These are phyloP conservation scores for Groenewaldozyma tartarivorans DNA, from an alignment of 805 yeast genomes.

Conservation along the genomic window DNA sequence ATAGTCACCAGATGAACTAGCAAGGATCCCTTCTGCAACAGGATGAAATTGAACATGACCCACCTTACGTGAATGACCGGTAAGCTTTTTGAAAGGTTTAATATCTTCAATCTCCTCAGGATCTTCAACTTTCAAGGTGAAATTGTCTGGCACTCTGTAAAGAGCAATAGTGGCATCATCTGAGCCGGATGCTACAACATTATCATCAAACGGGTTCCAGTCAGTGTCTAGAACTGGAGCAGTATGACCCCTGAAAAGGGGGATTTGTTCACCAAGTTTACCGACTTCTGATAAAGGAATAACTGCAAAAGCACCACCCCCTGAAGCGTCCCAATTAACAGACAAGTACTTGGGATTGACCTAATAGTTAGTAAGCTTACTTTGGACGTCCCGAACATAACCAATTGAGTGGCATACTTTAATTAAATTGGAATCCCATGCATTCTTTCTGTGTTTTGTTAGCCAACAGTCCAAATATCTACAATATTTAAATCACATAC, in stretches of 20 bases:
- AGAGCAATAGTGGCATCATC: conserved; percentile 75
- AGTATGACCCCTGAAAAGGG: conserved; percentile 91
- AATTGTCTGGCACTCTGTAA: conserved; percentile 83
- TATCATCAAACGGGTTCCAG: conserved; percentile 82
- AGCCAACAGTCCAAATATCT: conserved; percentile 1
- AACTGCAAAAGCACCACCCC: conserved; percentile 97
- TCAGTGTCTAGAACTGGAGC: conserved; percentile 94
- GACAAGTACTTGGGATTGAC: conserved; percentile 80
- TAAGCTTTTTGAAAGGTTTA: conserved; percentile 55
- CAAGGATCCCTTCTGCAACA: conserved; percentile 73
- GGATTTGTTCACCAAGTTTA: conserved; percentile 86
- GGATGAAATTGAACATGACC: conserved; percentile 92
- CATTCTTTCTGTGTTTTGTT: conserved; percentile 55
- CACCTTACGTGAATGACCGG: conserved; percentile 89
- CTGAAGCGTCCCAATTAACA: conserved; percentile 88
- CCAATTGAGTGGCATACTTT: too few species aligned
- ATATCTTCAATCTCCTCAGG: conserved; percentile 52
- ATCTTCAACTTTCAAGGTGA: conserved; percentile 36
- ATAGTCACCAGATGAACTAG: conserved; percentile 85
- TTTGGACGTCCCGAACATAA: too few species aligned
- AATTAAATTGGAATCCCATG: conserved; percentile 91
- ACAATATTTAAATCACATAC: conserved; percentile 16
- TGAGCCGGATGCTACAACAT: conserved; percentile 66
- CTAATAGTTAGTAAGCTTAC: conserved; percentile 14
- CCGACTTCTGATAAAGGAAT: conserved; percentile 82